phyloP scores from a whole-genome alignment of 2,329 filamentous ascomycete genomes.

The Monosporascus sp. region DNA sequence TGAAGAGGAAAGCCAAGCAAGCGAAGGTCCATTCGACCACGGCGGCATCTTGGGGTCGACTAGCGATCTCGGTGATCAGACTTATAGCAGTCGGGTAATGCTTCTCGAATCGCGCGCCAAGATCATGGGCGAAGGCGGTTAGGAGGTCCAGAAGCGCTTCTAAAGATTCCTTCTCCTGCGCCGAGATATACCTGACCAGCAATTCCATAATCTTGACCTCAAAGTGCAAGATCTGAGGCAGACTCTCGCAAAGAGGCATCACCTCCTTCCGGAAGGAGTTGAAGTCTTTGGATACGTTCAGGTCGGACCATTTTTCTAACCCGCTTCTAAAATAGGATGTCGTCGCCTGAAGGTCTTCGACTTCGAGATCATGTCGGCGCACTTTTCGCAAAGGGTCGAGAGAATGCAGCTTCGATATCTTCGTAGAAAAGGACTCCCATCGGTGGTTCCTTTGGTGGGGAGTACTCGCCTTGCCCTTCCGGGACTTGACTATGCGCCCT shows the following conservation, averaged over 20 bases:
- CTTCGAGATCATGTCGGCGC: constrained; percentile 76
- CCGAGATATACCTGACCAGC: constrained; percentile 69
- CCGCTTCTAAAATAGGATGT: constrained; percentile 85
- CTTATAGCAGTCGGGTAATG: constrained; percentile 73
- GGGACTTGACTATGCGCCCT: constrained; percentile 63
- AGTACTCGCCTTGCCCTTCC: constrained; percentile 65
- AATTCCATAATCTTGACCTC: constrained; percentile 77
- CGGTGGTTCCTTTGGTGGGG: constrained; percentile 76
- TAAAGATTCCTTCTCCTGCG: constrained; percentile 71
- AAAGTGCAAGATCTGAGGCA: constrained; percentile 88
- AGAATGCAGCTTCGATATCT: constrained; percentile 81
- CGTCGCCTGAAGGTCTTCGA: constrained; percentile 66
- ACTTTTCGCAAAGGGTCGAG: constrained; percentile 89
- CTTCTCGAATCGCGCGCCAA: constrained; percentile 82
- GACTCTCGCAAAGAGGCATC: constrained; percentile 74
- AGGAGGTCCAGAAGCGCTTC: constrained; percentile 86
- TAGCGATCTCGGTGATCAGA: constrained; percentile 72
- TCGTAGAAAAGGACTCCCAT: constrained; percentile 86
- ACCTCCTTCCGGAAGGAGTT: constrained; percentile 70
- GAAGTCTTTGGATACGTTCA: constrained; percentile 83
- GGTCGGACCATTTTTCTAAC: constrained; percentile 82
- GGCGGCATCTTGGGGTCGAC: constrained; percentile 69
- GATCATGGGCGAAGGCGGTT: constrained; percentile 89
- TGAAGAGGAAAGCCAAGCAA: constrained; percentile 91
- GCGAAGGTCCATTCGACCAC: constrained; percentile 99